phyloP scores from a whole-genome alignment of 1,139 yeast genomes.

The Protomyces inouyei region DNA sequence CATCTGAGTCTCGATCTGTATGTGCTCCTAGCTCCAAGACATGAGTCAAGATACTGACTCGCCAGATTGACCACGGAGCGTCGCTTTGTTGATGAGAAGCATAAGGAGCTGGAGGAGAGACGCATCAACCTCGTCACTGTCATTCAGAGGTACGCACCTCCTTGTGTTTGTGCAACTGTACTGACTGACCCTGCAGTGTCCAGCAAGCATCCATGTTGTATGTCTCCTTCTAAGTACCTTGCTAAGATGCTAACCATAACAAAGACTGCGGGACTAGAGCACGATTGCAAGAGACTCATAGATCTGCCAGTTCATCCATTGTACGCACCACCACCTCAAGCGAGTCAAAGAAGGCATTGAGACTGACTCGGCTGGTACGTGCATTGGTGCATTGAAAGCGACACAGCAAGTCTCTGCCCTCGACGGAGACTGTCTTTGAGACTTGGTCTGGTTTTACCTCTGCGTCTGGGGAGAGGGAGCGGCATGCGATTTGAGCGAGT shows the following conservation, averaged over 20 bases:
- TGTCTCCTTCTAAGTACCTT: neutral
- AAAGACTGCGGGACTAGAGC: neutral
- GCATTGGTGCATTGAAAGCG: constrained; percentile 3
- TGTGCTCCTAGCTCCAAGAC: neutral
- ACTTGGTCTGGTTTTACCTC: constrained; percentile 24
- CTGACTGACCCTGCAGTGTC: neutral
- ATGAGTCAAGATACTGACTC: neutral
- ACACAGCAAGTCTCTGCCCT: neutral
- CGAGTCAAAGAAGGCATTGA: constrained; percentile 18
- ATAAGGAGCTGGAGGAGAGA: neutral
- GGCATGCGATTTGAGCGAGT: constrained; percentile 10
- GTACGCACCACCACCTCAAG: constrained; percentile 18
- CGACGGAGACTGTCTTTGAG: neutral
- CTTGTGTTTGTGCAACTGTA: too few relatives aligned
- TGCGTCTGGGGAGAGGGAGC: constrained; percentile 11
- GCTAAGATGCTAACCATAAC: neutral
- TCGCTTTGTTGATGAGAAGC: neutral
- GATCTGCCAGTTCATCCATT: constrained; percentile 10
- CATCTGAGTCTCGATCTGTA: neutral
- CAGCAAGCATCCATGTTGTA: neutral
- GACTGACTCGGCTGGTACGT: constrained; percentile 14
- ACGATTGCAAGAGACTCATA: neutral
- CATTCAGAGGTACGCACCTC: neutral
- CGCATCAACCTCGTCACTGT: neutral
- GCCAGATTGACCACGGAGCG: neutral